These are phyloP conservation scores for Apiospora hydei DNA, from an alignment of 2,329 filamentous ascomycete genomes.

Conservation along the genomic window DNA sequence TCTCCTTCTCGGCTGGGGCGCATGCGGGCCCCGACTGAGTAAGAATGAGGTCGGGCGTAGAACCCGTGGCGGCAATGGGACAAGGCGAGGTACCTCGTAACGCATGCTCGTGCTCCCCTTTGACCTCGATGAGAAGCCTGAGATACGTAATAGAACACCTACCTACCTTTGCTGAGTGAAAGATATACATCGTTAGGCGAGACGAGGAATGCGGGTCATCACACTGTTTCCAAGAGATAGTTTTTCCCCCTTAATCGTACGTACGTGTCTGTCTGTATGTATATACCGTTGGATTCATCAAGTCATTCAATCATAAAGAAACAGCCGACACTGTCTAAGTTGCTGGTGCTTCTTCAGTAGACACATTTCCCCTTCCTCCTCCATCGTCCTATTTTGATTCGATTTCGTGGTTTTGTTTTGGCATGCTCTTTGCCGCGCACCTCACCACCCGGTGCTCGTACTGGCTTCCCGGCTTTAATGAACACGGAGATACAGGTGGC, in stretches of 20 bases:
- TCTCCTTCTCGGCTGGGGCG: not conserved
- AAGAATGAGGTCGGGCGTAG: not conserved
- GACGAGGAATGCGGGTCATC: not conserved
- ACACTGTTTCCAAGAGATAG: not conserved
- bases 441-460: not conserved
- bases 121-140: not conserved
- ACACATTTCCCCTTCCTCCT: not conserved
- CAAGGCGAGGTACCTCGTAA: not conserved
- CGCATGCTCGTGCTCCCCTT: not conserved
- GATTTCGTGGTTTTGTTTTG: too few relatives aligned
- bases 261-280: slow-evolving; percentile 17
- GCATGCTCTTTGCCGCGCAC: not conserved
- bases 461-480: not conserved
- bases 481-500: not conserved
- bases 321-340: slow-evolving; percentile 37
- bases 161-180: not conserved
- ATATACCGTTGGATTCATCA: slow-evolving; percentile 39
- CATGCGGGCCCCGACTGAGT: not conserved
- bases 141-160: not conserved
- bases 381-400: not conserved
- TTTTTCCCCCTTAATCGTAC: slow-evolving; percentile 10
- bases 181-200: not conserved
- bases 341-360: slow-evolving; percentile 14
- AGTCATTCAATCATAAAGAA: slow-evolving; percentile 38
- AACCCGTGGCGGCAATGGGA: not conserved